Base-by-base conservation (phyloP, 306 rosid species). In the Adenanthera pavonina region DNA sequence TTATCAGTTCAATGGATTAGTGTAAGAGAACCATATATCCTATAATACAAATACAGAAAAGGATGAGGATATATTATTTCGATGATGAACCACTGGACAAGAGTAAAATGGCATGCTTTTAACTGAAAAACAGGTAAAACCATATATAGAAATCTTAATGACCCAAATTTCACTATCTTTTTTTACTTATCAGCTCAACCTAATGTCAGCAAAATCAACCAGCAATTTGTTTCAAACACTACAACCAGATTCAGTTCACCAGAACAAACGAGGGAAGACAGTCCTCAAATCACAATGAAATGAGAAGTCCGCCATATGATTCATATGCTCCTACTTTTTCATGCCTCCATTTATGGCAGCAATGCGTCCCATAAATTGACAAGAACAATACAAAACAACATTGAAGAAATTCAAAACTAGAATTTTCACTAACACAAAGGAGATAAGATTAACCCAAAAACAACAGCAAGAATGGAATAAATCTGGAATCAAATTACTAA, bases 391-490 rank as follows among this genome's bases (percentile, higher is more conserved):
- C 6, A 51, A 61, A 46, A 30, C 16, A 61, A 11, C n/a, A 76
- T 16, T 1, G 8, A 25, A 75, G 20, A 62, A 44, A 62, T 3
- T 4, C 1, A 10, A 75, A 43, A 8, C 1, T 7, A 38, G 56
- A 51, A 51, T 3, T 52, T 40, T 43, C 38, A 69, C 2, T n/a
- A 11, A 56, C 40, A 69, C 19, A 8, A 19, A 53, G 43, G 72
- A 78, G 46, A 20, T 34, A 69, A n/a, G 60, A 56, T 12, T 9
- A 30, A 94, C 98, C 97, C 81, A 54, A 90, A 91, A 79, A 70
- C 68, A 69, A 92, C 85, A 1, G 97, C 98, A 41, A 90, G 89
- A 17, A 92, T 10, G 90, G 30, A 25, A 25, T 25, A 25, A 86
- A 92, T 46, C 97, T 89, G 75, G 90, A 90, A 59, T 89, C 95